Evolutionary conservation across 768 basidiomycete species (phyloP), one percentile per base, ranked within the genome.

Genomic region (Agaricus subrufescens): DNA sequence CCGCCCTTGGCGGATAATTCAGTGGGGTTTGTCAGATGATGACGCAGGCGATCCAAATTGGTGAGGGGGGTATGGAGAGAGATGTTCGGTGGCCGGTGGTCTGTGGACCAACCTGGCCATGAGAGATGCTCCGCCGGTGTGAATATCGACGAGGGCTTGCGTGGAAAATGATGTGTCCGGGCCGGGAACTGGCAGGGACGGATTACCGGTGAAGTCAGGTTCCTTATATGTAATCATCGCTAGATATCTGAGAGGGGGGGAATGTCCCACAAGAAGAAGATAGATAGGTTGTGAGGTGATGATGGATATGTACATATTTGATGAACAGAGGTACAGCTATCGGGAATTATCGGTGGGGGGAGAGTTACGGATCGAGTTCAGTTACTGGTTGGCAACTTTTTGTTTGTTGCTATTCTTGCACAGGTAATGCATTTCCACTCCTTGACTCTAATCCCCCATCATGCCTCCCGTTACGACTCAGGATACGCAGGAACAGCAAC

Each of bases 401-500:
- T 50, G 56, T 62, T 64, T 52, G 59, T 56, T 39, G 62, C 58
- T 59, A 51, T 56, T 50, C 50, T 49, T 46, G 54, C 43, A 19
- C 54, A 44, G 50, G 46, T 58, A 45, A 27, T 50, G 30, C 50
- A 34, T 61, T 19, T 58, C 60, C 55, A 58, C 60, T 63, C 52
- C 62, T 69, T 67, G 58, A 59, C 66, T 62, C 62, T 63, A 64
- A 62, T 67, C 71, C 64, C 65, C 63, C 72, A 73, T 71, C 70
- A 79, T 81, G 77, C 74, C 78, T 61, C 77, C 77, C 68, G 67
- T 73, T 50, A 75, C 74, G 51, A 73, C 73, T 23, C 61, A 69
- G 14, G 73, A 76, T 56, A 65, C 67, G 0, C 78, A 79, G 56
- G 77, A 80, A 50, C 79, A 81, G 57, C 65, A 71, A 43, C 52